Evolutionary conservation across 164 flowering plant genomes (phyloP).

Genomic region (Aristolochia fimbriata): DNA sequence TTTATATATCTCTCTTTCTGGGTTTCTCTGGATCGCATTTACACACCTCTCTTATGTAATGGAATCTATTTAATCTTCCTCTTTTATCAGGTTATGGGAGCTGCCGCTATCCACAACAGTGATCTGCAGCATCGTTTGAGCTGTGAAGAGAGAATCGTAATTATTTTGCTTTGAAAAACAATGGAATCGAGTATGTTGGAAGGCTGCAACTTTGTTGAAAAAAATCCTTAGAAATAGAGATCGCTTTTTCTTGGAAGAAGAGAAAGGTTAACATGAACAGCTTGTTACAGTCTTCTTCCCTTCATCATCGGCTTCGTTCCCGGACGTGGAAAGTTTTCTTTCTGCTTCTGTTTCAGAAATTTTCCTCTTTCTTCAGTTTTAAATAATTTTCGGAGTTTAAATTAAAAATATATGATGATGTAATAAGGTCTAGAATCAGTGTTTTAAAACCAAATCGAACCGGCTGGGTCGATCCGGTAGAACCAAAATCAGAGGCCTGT

Average conservation of each 20-base stretch:
- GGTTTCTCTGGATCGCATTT: neutral
- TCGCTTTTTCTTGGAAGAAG: neutral
- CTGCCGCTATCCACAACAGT: conserved; percentile 3
- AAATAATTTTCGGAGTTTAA: too few relatives aligned
- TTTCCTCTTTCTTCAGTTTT: too few relatives aligned
- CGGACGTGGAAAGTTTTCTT: too few relatives aligned
- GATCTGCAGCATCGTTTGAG: neutral
- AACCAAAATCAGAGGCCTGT: too few relatives aligned
- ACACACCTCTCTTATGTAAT: too few relatives aligned
- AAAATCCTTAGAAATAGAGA: neutral
- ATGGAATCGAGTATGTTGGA: neutral
- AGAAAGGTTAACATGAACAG: neutral
- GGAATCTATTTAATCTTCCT: neutral
- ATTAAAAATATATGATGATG: too few relatives aligned
- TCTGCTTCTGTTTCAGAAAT: too few relatives aligned
- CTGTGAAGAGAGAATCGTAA: neutral
- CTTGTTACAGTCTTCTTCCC: too few relatives aligned
- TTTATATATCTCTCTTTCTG: neutral
- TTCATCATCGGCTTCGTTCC: too few relatives aligned
- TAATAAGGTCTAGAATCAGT: too few relatives aligned
- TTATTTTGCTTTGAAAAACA: neutral
- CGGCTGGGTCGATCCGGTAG: too few relatives aligned
- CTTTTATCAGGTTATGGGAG: conserved; percentile 2
- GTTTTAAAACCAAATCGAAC: too few relatives aligned
- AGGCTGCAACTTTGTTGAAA: neutral